Evolutionary conservation across 2,329 filamentous ascomycete species (phyloP).

Genomic region (Pseudogymnoascus sp.): DNA sequence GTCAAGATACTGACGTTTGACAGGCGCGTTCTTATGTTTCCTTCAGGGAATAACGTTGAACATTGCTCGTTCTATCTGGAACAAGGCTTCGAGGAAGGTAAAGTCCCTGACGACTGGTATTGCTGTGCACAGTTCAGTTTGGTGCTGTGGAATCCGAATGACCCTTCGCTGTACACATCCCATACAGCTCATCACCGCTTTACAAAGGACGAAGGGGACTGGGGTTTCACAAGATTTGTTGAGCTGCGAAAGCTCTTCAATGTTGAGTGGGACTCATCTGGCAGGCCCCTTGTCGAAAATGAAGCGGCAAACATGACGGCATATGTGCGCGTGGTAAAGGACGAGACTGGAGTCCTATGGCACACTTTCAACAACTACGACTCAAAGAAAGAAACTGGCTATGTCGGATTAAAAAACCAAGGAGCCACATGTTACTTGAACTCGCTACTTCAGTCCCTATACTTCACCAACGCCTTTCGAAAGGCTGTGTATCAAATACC

Average conservation of each 20-base stretch:
- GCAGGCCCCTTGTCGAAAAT: slow-evolving; percentile 66
- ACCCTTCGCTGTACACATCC: slow-evolving; percentile 75
- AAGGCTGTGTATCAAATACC: slow-evolving; percentile 98
- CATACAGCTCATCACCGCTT: slow-evolving; percentile 90
- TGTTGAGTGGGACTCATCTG: slow-evolving; percentile 60
- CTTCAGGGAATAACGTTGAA: slow-evolving; percentile 88
- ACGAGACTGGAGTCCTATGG: slow-evolving; percentile 83
- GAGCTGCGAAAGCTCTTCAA: slow-evolving; percentile 82
- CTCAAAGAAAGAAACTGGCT: slow-evolving; percentile 98
- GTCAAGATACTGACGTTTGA: neutral
- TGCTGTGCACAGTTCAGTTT: slow-evolving; percentile 93
- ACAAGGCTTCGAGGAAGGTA: slow-evolving; percentile 71
- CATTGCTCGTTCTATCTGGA: slow-evolving; percentile 93
- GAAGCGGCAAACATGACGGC: slow-evolving; percentile 73
- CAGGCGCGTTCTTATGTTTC: slow-evolving; percentile 92
- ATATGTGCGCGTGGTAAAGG: slow-evolving; percentile 73
- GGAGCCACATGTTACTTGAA: slow-evolving; percentile 88
- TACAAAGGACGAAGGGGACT: slow-evolving; percentile 91
- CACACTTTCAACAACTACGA: slow-evolving; percentile 92
- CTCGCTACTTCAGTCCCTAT: slow-evolving; percentile 73
- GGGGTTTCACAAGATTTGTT: slow-evolving; percentile 96
- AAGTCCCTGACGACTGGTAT: slow-evolving; percentile 86
- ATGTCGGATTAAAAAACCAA: slow-evolving; percentile 93
- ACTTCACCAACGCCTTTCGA: slow-evolving; percentile 86
- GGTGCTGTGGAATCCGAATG: slow-evolving; percentile 88